Conservation (phyloP, 768 basidiomycete species). For the Termitomyces sp. region DNA sequence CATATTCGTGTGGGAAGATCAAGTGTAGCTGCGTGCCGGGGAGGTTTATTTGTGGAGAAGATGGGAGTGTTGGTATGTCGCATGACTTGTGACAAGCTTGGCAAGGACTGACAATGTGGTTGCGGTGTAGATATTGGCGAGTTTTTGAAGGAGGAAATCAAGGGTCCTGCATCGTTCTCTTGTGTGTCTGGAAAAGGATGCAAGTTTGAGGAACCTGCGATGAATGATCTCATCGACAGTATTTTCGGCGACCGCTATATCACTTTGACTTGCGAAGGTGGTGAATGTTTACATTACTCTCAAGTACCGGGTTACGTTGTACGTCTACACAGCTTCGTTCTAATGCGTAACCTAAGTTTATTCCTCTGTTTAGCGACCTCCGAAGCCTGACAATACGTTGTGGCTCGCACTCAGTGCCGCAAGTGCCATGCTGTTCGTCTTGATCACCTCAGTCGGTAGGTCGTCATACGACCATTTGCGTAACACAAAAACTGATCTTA, state of each 20-base stretch:
- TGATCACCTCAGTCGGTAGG: conserved; percentile 61
- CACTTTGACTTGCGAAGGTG: conserved; percentile 79
- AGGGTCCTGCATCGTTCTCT: conserved; percentile 84
- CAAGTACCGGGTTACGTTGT: conserved; percentile 93
- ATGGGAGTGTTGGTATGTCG: conserved; percentile 83
- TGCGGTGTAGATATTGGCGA: conserved; percentile 77
- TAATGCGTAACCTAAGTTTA: neutral
- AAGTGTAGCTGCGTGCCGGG: conserved; percentile 92
- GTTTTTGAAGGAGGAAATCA: conserved; percentile 86
- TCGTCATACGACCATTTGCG: neutral
- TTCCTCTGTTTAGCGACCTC: conserved; percentile 49
- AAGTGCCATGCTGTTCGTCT: conserved; percentile 70
- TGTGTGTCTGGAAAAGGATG: conserved; percentile 74
- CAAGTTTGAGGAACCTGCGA: conserved; percentile 91
- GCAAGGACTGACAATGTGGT: neutral
- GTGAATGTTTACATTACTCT: conserved; percentile 91
- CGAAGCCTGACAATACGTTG: conserved; percentile 75
- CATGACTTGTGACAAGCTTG: neutral
- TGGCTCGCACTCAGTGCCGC: conserved; percentile 87
- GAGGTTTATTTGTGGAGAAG: conserved; percentile 92
- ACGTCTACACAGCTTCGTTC: conserved; percentile 18
- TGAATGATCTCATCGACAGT: conserved; percentile 92
- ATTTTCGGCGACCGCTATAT: conserved; percentile 94
- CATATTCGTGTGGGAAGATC: conserved; percentile 79
- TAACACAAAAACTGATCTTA: neutral